These are phyloP conservation scores for Zasmidium cellare DNA, from an alignment of 2,329 filamentous ascomycete species.

Conservation along the genomic window DNA sequence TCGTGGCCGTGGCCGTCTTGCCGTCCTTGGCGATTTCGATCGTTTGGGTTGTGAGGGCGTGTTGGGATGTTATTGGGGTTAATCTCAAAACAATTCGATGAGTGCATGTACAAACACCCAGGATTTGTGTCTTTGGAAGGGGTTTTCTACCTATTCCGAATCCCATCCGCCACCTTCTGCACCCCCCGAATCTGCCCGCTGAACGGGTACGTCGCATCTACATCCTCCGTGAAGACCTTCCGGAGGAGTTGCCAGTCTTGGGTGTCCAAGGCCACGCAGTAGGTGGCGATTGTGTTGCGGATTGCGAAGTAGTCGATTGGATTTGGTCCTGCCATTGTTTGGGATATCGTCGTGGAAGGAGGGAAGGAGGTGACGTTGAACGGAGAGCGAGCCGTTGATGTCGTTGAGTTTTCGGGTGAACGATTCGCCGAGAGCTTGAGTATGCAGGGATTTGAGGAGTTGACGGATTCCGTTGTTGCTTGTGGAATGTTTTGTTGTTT, in stretches of 20 bases:
- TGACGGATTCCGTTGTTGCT: neutral
- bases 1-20: conserved; percentile 37
- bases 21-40: conserved; percentile 36
- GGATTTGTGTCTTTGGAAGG: too few species aligned
- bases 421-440: neutral
- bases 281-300: conserved; percentile 43
- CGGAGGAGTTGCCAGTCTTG: conserved; percentile 41
- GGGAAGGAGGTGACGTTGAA: neutral
- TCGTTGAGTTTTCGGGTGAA: neutral
- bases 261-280: conserved; percentile 47
- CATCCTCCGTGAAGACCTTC: conserved; percentile 43
- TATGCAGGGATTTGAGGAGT: too few species aligned
- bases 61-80: conserved; percentile 42
- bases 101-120: too few species aligned
- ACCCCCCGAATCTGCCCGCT: conserved; percentile 34
- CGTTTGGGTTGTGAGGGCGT: conserved; percentile 44
- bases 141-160: conserved; percentile 31
- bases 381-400: neutral
- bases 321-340: conserved; percentile 12
- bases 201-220: conserved; percentile 43
- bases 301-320: conserved; percentile 41
- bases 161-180: conserved; percentile 34
- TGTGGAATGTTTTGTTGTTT: too few species aligned
- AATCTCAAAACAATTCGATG: conserved; percentile 32
- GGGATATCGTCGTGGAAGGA: neutral